Conservation (phyloP, 352 stramenopile genomes). For the Lagenidium giganteum region DNA sequence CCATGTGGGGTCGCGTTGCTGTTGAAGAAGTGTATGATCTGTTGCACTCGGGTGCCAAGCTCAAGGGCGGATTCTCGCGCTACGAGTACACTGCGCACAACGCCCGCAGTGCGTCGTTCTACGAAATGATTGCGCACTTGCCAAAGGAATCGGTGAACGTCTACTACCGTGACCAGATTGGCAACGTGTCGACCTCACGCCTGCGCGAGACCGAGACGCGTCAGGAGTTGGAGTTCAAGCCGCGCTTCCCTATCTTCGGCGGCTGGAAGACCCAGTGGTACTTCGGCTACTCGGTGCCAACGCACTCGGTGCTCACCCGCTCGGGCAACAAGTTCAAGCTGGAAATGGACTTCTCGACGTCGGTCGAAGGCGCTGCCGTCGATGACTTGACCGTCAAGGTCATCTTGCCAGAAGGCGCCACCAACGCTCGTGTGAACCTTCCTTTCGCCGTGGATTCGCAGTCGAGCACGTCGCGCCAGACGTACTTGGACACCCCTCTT, state of each 20-base stretch:
- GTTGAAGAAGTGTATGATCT: slow-evolving; percentile 87
- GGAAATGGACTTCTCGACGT: slow-evolving; percentile 79
- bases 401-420: slow-evolving; percentile 77
- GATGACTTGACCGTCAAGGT: slow-evolving; percentile 86
- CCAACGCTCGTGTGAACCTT: slow-evolving; percentile 72
- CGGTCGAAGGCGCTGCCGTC: slow-evolving; percentile 68
- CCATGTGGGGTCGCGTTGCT: slow-evolving; percentile 86
- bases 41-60: slow-evolving; percentile 75
- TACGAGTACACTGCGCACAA: slow-evolving; percentile 76
- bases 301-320: slow-evolving; percentile 69
- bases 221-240: slow-evolving; percentile 76
- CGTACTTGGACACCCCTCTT: slow-evolving; percentile 81
- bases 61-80: slow-evolving; percentile 84
- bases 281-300: slow-evolving; percentile 83
- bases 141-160: slow-evolving; percentile 79
- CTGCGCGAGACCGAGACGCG: slow-evolving; percentile 42
- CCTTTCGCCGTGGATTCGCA: slow-evolving; percentile 63
- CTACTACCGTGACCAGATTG: slow-evolving; percentile 90
- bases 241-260: slow-evolving; percentile 85
- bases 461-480: slow-evolving; percentile 61
- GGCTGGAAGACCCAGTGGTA: slow-evolving; percentile 90
- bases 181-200: slow-evolving; percentile 84
- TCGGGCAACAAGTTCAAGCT: slow-evolving; percentile 73
- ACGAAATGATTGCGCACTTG: slow-evolving; percentile 61
- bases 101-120: slow-evolving; percentile 67